Percentiles rank a stretch among this genome's conserved stretches.
Conservation (phyloP, 2,329 filamentous ascomycete genomes). For the Botrytis hyacinthi region DNA sequence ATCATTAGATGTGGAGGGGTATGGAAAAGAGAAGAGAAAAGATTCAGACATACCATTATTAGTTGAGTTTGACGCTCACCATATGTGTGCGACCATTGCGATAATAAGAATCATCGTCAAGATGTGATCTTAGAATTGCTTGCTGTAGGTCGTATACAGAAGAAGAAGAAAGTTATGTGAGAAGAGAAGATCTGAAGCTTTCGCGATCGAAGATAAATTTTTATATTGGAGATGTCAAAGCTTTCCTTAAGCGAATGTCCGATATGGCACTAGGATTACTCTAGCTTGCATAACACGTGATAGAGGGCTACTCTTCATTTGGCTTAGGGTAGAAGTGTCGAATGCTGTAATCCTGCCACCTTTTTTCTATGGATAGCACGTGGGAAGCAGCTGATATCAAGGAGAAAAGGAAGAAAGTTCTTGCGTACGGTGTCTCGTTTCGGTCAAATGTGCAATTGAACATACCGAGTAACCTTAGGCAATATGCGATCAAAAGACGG, state of each 20-base stretch:
- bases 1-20: slow-evolving; percentile 54
- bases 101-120: not conserved
- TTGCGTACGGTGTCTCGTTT: not conserved
- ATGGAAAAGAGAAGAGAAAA: slow-evolving; percentile 11
- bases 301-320: not conserved
- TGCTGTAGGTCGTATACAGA: not conserved
- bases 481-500: not conserved
- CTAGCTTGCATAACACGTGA: not conserved
- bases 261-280: slow-evolving; percentile 8
- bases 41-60: slow-evolving; percentile 25
- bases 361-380: not conserved
- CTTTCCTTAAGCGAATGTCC: slow-evolving; percentile 14
- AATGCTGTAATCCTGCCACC: not conserved
- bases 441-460: not conserved
- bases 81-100: not conserved
- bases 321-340: not conserved
- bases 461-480: not conserved
- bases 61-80: not conserved
- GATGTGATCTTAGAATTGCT: not conserved
- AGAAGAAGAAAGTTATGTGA: not conserved
- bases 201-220: slow-evolving; percentile 1
- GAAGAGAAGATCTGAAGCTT: not conserved
- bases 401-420: slow-evolving; percentile 6
- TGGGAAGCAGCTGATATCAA: not conserved
- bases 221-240: slow-evolving; percentile 15